Conservation (phyloP, 495 filamentous ascomycete species). For the Neurospora cerealis region DNA sequence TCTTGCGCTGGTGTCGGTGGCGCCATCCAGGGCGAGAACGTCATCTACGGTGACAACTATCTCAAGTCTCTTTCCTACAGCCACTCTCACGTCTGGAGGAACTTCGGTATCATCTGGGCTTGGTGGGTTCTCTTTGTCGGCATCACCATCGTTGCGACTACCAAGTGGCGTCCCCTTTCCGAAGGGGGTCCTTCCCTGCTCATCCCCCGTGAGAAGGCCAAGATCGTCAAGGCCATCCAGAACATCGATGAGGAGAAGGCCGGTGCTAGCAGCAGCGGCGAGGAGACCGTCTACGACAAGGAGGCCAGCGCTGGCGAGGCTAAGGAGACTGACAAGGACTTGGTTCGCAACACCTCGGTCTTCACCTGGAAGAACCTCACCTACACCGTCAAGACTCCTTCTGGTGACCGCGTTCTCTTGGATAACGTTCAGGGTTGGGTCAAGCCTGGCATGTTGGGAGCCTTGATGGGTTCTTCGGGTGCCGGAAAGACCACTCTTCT, state of each 20-base stretch:
- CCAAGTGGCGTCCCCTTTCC: conserved; percentile 40
- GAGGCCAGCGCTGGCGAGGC: not conserved
- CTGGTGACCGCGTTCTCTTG: conserved; percentile 48
- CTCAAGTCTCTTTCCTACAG: conserved; percentile 51
- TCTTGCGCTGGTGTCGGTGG: conserved; percentile 47
- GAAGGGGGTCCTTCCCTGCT: conserved; percentile 19
- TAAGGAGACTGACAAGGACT: conserved; percentile 23
- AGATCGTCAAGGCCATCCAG: conserved; percentile 16
- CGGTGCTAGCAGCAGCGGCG: conserved; percentile 5
- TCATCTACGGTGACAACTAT: conserved; percentile 53
- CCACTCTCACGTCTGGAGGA: conserved; percentile 66
- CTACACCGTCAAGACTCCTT: conserved; percentile 56
- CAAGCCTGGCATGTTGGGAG: conserved; percentile 69
- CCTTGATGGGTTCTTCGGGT: conserved; percentile 74
- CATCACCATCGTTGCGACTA: conserved; percentile 50
- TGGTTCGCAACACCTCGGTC: conserved; percentile 41
- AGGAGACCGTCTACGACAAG: conserved; percentile 29
- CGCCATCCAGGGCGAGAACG: conserved; percentile 38
- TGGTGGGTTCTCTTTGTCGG: conserved; percentile 58
- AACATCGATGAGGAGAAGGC: conserved; percentile 32
- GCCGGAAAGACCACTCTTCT: conserved; percentile 65
- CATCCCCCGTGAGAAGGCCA: conserved; percentile 26
- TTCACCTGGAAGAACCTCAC: conserved; percentile 52
- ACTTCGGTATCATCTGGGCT: conserved; percentile 63
- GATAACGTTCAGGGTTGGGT: conserved; percentile 66